phyloP scores from a whole-genome alignment of 495 filamentous ascomycete species.

The Aspergillus haitiensis region DNA sequence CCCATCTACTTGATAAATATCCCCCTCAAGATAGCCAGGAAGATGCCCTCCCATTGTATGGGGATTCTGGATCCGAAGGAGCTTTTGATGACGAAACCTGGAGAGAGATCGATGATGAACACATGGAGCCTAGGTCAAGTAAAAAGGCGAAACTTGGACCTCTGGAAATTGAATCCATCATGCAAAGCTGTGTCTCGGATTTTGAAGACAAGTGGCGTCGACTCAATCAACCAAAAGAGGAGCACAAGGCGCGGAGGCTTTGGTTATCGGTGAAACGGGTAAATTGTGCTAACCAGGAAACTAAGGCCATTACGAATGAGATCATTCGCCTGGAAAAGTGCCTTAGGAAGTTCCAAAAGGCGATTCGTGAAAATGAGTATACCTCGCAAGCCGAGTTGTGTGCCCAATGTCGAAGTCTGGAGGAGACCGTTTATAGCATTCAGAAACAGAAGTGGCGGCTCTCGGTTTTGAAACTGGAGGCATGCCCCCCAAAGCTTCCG shows the following conservation, averaged over 20 bases:
- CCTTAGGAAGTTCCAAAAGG: slow-evolving; percentile 47
- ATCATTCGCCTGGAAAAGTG: slow-evolving; percentile 45
- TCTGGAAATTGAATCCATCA: slow-evolving; percentile 49
- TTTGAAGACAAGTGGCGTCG: slow-evolving; percentile 58
- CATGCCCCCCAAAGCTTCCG: slow-evolving; percentile 50
- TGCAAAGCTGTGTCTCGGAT: slow-evolving; percentile 54
- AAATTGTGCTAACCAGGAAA: slow-evolving; percentile 31
- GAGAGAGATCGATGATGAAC: slow-evolving; percentile 63
- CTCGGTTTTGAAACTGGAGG: slow-evolving; percentile 47
- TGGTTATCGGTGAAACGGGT: slow-evolving; percentile 57
- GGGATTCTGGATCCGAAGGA: slow-evolving; percentile 61
- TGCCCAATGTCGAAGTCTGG: slow-evolving; percentile 56
- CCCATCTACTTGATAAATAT: slow-evolving; percentile 47
- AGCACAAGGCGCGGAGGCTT: slow-evolving; percentile 54
- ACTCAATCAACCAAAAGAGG: slow-evolving; percentile 52
- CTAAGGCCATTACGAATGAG: slow-evolving; percentile 23
- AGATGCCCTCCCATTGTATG: slow-evolving; percentile 59
- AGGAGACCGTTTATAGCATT: slow-evolving; percentile 60
- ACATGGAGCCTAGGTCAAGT: slow-evolving; percentile 21
- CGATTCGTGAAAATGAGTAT: slow-evolving; percentile 55
- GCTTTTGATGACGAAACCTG: slow-evolving; percentile 58
- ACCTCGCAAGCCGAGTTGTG: slow-evolving; percentile 44
- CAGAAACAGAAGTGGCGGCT: slow-evolving; percentile 57
- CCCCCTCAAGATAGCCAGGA: slow-evolving; percentile 42
- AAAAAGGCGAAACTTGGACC: slow-evolving; percentile 33